Base-by-base conservation (phyloP, 805 yeast species). In the Candida mattraensis region DNA sequence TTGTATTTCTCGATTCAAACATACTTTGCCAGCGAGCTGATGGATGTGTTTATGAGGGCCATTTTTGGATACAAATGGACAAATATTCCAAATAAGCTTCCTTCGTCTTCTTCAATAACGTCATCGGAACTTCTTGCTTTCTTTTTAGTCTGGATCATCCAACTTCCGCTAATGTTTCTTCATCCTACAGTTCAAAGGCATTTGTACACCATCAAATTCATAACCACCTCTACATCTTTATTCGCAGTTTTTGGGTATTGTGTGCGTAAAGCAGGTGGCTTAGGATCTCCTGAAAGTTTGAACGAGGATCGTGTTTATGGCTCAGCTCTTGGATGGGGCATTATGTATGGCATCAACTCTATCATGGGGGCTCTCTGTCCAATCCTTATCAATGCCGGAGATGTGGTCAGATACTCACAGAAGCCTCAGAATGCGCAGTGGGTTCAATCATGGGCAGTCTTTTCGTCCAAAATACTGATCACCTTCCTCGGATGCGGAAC, bases 1-100 rank as follows among this genome's bases (percentile, higher is more conserved):
- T 56, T 64, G 20, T 58, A 63, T 54, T 60, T 55, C 39, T 64
- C 63, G 12, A 56, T 60, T 29, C 60, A 57, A 35, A 56, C 63
- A 4, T 62, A 58, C 44, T 59, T 48, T 30, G 66, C 65, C 25
- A 66, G 64, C 5, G 58, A 53, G 23, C 59, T 59, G 17, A 44
- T 61, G 29, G 52, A 53, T 30, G 61, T 57, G 25, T 31, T 56
- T 19, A 30, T 54, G 33, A 35, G 47, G 22, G 32, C 39, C 16
- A 39, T 45, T 14, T 45, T 45, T 32, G 44, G 47, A n/a, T 24
- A 40, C 27, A 42, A 37, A 23, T 45, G 50, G 50, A 15, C 30
- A 1, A 32, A 40, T 24, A 28, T 45, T 23, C 30, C 34, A 12
- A 45, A 47, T 23, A 20, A 12, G 5, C 30, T 47, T 5, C 51